Conservation (phyloP, 2,329 filamentous ascomycete genomes). For the Fusarium devonianum region DNA sequence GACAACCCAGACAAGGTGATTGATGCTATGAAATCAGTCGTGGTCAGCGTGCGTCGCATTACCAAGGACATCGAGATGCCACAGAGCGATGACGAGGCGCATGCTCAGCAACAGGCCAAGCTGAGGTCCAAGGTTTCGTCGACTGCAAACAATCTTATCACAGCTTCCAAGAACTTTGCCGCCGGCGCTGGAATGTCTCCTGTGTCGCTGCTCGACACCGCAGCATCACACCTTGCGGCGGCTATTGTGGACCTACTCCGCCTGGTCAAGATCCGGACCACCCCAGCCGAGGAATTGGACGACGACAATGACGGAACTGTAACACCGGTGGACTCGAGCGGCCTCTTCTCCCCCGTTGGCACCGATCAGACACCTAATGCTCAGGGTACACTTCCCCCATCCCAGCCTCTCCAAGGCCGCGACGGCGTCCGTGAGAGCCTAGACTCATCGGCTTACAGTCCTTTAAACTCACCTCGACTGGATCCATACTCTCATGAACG, state of each 20-base stretch:
- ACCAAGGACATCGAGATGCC: slow-evolving; percentile 78
- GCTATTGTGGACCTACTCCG: slow-evolving; percentile 87
- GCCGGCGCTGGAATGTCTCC: slow-evolving; percentile 84
- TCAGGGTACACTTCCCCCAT: slow-evolving; percentile 56
- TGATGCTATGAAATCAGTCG: slow-evolving; percentile 85
- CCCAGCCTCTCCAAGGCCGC: slow-evolving; percentile 65
- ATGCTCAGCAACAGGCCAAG: slow-evolving; percentile 67
- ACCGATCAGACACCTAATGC: slow-evolving; percentile 45
- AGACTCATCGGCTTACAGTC: slow-evolving; percentile 78
- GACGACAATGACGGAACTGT: slow-evolving; percentile 74
- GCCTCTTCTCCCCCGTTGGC: slow-evolving; percentile 70
- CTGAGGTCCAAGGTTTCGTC: slow-evolving; percentile 86
- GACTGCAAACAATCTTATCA: slow-evolving; percentile 95
- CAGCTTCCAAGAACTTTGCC: slow-evolving; percentile 90
- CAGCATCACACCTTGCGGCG: slow-evolving; percentile 86
- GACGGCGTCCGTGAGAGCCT: slow-evolving; percentile 65
- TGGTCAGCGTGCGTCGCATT: slow-evolving; percentile 82
- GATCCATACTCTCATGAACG: slow-evolving; percentile 51
- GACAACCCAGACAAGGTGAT: slow-evolving; percentile 78
- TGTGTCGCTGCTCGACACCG: slow-evolving; percentile 91
- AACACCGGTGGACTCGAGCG: slow-evolving; percentile 71
- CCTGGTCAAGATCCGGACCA: slow-evolving; percentile 81
- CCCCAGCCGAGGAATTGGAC: slow-evolving; percentile 77
- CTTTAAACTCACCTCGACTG: slow-evolving; percentile 70
- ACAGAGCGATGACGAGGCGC: slow-evolving; percentile 59